Percentiles rank a stretch among this genome's conserved stretches.
Conservation (phyloP, 192 early-diverging fungal species). For the Coemansia asiatica region DNA sequence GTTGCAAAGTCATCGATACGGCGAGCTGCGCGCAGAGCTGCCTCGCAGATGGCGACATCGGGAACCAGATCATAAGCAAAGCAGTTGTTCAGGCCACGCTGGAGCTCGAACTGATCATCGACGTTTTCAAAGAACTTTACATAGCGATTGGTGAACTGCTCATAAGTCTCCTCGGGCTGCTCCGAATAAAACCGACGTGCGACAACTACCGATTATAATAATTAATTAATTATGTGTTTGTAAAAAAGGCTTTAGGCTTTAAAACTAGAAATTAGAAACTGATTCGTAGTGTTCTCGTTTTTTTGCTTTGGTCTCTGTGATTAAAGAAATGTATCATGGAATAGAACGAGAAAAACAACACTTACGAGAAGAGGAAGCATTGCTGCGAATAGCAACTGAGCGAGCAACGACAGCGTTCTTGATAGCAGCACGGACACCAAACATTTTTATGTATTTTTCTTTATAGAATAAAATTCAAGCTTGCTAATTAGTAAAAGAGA, state of each 20-base stretch:
- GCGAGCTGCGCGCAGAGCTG: slow-evolving; percentile 86
- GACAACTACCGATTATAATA: slow-evolving; percentile 20
- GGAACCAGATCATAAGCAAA: slow-evolving; percentile 96
- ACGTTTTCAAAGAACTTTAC: slow-evolving; percentile 81
- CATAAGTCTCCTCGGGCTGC: slow-evolving; percentile 73
- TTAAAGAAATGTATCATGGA: not conserved
- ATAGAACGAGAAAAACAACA: no score
- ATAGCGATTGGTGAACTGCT: slow-evolving; percentile 76
- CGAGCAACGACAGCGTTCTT: slow-evolving; percentile 44
- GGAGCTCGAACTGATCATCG: slow-evolving; percentile 95
- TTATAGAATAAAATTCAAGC: no score
- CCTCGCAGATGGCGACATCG: slow-evolving; percentile 80
- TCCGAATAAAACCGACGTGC: slow-evolving; percentile 68
- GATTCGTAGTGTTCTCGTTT: no score
- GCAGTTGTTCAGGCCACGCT: slow-evolving; percentile 96
- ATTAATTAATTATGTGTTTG: no score
- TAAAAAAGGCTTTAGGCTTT: no score
- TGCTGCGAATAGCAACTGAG: slow-evolving; percentile 12
- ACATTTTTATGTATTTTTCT: slow-evolving; percentile 26
- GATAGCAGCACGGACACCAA: slow-evolving; percentile 49
- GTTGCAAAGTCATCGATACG: slow-evolving; percentile 94
- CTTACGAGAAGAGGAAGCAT: slow-evolving; percentile 44
- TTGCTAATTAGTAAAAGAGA: slow-evolving; percentile 2
- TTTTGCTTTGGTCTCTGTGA: not conserved
- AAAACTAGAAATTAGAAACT: no score